Evolutionary conservation across 1,139 yeast genomes (phyloP), one percentile per base, ranked within the genome.

Genomic region (Kodamaea fungicola): DNA sequence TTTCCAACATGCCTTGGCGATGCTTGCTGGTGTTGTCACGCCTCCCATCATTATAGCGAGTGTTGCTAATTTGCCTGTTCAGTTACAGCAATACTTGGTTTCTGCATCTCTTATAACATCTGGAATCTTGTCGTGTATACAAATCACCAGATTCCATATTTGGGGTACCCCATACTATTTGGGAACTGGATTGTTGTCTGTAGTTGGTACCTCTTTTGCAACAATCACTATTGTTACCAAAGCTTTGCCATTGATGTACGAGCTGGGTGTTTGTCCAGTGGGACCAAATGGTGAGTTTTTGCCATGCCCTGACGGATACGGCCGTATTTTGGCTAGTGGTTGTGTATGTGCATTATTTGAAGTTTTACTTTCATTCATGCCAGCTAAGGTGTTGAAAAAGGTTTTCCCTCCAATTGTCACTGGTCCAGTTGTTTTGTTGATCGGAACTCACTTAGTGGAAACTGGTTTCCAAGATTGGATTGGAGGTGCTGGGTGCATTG

Each of bases 21-120:
- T 88, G 95, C 64, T 89, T 62, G 96, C 95, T 7, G 96, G 96
- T 52, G 78, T 89, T 34, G 83, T 84, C 30, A 71, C 95, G n/a
- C 95, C 96, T 5, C 94, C 96, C 2, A 62, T 87, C 40, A 67
- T 86, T 49, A 83, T 85, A 34, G 66, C 89, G 1, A 51, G 66
- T 7, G 62, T 74, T 22, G 89, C 90, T 16, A 72, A 83, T 57
- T 68, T 88, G 39, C 61, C 60, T 24, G 46, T 65, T 12, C 71
- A 60, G 3, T 44, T 65, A 12, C 73, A 78, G 35, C 82, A 85
- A 52, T 88, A 87, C 60, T 64, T 89, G 48, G 95, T 89, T 21
- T 80, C 90, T 26, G 79, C 82, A 4, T 78, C 95, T 1, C 69
- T 89, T 45, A 83, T 89, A 47, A 78, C 76, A 24, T 80, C 90